Evolutionary conservation across 2,329 filamentous ascomycete species (phyloP).

Genomic region (Aspergillus sp.): DNA sequence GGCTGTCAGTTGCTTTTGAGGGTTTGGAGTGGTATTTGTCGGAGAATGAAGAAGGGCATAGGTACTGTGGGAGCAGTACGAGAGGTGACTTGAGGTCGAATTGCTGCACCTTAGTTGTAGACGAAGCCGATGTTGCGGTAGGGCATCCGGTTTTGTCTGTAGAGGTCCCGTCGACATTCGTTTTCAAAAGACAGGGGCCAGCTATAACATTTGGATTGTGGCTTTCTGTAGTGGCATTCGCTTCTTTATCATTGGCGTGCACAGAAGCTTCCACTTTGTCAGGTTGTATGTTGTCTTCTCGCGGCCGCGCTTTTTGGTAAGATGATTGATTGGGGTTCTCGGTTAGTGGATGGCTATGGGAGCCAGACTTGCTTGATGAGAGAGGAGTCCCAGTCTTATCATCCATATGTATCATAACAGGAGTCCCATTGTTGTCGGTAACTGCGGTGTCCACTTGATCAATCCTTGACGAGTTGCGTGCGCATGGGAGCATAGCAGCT

Average conservation of each 20-base stretch:
- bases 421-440: background rate
- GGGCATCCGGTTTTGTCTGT: background rate
- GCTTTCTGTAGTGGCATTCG: background rate
- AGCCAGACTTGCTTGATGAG: background rate
- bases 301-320: background rate
- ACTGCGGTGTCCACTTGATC: too few relatives aligned
- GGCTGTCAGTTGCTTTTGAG: background rate
- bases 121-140: background rate
- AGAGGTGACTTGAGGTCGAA: background rate
- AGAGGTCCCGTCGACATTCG: background rate
- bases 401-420: constrained; percentile 18
- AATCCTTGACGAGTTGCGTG: background rate
- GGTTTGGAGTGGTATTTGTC: background rate
- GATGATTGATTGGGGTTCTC: constrained; percentile 19
- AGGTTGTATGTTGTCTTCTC: background rate
- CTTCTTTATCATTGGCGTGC: background rate
- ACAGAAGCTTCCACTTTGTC: background rate
- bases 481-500: background rate
- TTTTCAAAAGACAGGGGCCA: background rate
- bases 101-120: background rate
- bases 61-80: background rate
- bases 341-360: constrained; percentile 7
- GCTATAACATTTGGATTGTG: background rate
- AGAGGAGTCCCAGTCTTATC: constrained; percentile 1
- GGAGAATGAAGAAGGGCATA: background rate